phyloP scores from a whole-genome alignment of 441 rosid genomes.

The Geranium incanum region DNA sequence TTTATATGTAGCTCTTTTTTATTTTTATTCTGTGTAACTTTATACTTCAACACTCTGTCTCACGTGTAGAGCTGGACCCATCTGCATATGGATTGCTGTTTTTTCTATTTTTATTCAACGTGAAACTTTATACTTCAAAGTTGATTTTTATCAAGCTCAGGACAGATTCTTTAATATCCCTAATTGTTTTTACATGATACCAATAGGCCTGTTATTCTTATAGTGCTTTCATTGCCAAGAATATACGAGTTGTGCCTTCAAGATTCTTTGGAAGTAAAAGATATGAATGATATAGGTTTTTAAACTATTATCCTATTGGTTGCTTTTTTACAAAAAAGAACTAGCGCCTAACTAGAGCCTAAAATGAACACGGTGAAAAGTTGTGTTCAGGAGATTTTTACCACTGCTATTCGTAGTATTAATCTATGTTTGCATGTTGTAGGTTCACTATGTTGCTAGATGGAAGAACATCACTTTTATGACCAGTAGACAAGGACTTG shows the following conservation, averaged over 20 bases:
- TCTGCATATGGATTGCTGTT: no score
- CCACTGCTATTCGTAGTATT: neutral
- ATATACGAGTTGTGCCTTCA: neutral
- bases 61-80: no score
- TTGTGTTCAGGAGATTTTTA: neutral
- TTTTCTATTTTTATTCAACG: no score
- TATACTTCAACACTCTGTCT: no score
- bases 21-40: no score
- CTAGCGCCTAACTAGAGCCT: neutral
- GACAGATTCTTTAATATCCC: neutral
- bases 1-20: no score
- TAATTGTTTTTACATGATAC: neutral
- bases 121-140: no score
- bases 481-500: conserved; percentile 91
- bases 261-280: conserved; percentile 2
- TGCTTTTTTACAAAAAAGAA: neutral
- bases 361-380: no score
- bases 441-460: conserved; percentile 95
- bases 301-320: conserved; percentile 2
- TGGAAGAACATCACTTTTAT: conserved; percentile 91
- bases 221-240: neutral
- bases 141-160: neutral
- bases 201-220: neutral
- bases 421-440: conserved; percentile 9
- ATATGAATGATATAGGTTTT: neutral